These are phyloP conservation scores for Colletotrichum godetiae DNA, from an alignment of 2,329 filamentous ascomycete genomes.

Conservation along the genomic window DNA sequence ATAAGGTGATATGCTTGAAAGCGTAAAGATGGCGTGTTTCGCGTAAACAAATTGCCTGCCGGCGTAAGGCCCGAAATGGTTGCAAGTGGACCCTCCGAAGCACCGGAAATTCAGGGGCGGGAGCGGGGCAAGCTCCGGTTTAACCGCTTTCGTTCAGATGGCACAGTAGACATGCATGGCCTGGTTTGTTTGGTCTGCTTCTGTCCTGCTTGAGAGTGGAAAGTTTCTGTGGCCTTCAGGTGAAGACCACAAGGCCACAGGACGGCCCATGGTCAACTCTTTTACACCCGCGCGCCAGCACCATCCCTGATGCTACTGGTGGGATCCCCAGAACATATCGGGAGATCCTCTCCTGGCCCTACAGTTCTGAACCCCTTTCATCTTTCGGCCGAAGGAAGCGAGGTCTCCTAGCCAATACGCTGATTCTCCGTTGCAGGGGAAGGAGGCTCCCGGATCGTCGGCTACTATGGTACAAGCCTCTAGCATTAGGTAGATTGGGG, in stretches of 20 bases:
- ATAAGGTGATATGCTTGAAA: slow-evolving; percentile 24
- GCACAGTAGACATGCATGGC: slow-evolving; percentile 9
- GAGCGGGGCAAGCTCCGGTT: slow-evolving; percentile 10
- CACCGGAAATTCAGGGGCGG: slow-evolving; percentile 12
- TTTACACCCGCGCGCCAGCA: slow-evolving; percentile 11
- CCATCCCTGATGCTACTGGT: not conserved
- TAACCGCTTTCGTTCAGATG: slow-evolving; percentile 14
- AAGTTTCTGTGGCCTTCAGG: not conserved
- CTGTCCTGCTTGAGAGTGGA: not conserved
- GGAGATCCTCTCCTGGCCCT: slow-evolving; percentile 16
- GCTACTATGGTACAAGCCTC: slow-evolving; percentile 11
- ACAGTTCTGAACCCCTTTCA: not conserved
- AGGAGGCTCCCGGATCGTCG: slow-evolving; percentile 19
- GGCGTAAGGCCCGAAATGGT: not conserved
- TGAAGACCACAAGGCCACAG: not conserved
- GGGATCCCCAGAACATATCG: slow-evolving; percentile 1
- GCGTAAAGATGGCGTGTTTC: slow-evolving; percentile 18
- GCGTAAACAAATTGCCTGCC: slow-evolving; percentile 6
- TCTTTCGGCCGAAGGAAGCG: slow-evolving; percentile 20
- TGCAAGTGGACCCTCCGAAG: not conserved
- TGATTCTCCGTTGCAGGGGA: not conserved
- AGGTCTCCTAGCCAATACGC: not conserved
- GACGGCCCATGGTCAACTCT: not conserved
- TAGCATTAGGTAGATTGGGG: slow-evolving; percentile 23
- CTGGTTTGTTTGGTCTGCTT: not conserved